Evolutionary conservation across 495 filamentous ascomycete species (phyloP), one percentile per base, ranked within the genome.

Genomic region (Antarctomyces pellizariae): DNA sequence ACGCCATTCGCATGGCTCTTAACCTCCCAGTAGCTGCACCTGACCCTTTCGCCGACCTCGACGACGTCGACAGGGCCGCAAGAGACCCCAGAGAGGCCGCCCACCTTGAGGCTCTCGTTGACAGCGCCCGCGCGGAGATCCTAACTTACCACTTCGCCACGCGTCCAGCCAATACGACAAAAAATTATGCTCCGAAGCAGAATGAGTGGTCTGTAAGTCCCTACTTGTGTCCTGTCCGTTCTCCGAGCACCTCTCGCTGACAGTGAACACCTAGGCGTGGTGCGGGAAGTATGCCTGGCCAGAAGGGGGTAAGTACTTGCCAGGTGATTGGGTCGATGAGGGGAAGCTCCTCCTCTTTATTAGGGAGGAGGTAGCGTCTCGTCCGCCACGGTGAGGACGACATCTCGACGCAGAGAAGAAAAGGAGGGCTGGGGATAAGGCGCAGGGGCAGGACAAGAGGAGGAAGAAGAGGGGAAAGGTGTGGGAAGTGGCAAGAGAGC

Each of bases 261-360:
- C 4, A 13, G 10, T 28, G 10, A 16, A 10, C 5, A 16, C 16
- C 4, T 28, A 28, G 25, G 25, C 25, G 11, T 28, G 25, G 11
- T 28, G 25, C 15, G 3, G 15, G 4, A 13, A 28, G 11, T 13
- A 13, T n/a, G 25, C 5, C 25, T 28, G 12, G n/a, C 10, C 3
- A 5, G 12, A 13, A 3, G 19, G 29, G 13, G 29, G 22, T 7
- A 14, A 26, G 17, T 25, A 31, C 6, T 21, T 31, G 4, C 29
- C 29, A 7, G 19, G 19, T 2, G 29, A 31, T 21, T 31, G 15
- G 8, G 22, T 31, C 8, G 29, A 31, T 26, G 22, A 31, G 17
- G 29, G 29, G 3, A 31, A 31, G 22, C 29, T 31, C 3, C 29
- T 31, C 4, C 29, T 31, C 29, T 31, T 31, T 26, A 26, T 31